phyloP scores from a whole-genome alignment of 2,329 filamentous ascomycete genomes.

The Huntiella moniliformis region DNA sequence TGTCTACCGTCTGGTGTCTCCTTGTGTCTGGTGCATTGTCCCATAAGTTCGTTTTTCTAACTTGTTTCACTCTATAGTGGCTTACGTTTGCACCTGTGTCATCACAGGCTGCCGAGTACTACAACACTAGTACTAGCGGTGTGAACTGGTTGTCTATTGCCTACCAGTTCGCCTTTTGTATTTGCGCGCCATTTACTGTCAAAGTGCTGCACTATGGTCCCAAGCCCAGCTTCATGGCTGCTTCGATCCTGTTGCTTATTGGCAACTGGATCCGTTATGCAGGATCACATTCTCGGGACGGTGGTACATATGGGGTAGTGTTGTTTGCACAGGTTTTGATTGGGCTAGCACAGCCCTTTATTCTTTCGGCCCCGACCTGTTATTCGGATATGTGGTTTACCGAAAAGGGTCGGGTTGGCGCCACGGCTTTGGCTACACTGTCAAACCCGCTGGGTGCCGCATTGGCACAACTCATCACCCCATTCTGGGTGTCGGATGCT shows the following conservation, averaged over 20 bases:
- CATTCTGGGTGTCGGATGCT: conserved; percentile 48
- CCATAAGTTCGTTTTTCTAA: not conserved
- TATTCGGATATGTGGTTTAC: conserved; percentile 96
- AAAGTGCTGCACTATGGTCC: conserved; percentile 65
- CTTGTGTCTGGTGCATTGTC: not conserved
- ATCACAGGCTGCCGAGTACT: conserved; percentile 54
- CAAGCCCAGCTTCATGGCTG: conserved; percentile 53
- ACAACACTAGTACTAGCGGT: conserved; percentile 49
- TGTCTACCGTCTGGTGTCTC: not conserved
- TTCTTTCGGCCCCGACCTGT: conserved; percentile 69
- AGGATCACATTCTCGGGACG: conserved; percentile 32
- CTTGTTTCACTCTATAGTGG: conserved; percentile 39
- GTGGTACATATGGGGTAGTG: conserved; percentile 53
- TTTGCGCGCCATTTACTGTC: conserved; percentile 52
- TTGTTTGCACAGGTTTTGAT: conserved; percentile 87
- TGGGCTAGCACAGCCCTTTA: conserved; percentile 80
- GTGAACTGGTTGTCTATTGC: conserved; percentile 89
- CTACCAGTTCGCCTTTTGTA: conserved; percentile 71
- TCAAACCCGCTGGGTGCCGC: conserved; percentile 85
- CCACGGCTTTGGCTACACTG: conserved; percentile 67
- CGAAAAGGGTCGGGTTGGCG: conserved; percentile 51
- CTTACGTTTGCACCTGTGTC: conserved; percentile 79
- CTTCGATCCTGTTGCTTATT: conserved; percentile 53
- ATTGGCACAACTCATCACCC: conserved; percentile 69
- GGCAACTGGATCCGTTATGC: conserved; percentile 89